A percentile compares a stretch with the other conserved stretches of the same genome.
These are phyloP conservation scores for Saturnispora gosingensis DNA, from an alignment of 805 yeast genomes.

Conservation along the genomic window DNA sequence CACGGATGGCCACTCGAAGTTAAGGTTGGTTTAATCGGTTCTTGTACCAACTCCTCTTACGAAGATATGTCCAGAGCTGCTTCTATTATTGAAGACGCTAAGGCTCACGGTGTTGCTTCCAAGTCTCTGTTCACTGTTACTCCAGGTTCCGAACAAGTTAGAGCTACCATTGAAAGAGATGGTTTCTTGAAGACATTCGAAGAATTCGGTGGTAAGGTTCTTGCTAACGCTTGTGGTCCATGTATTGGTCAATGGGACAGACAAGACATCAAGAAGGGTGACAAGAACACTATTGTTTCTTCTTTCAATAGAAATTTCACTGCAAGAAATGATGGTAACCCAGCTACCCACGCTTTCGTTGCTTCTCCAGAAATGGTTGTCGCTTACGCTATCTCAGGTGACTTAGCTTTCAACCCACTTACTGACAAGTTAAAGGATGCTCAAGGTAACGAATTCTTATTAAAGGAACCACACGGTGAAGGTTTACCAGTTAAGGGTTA, in stretches of 20 bases:
- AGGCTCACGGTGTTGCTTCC: slow-evolving; percentile 76
- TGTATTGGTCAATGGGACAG: slow-evolving; percentile 99
- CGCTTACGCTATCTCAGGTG: slow-evolving; percentile 93
- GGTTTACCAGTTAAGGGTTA: slow-evolving; percentile 77
- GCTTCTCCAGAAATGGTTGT: slow-evolving; percentile 99
- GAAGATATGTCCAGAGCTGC: slow-evolving; percentile 98
- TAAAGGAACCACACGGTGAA: slow-evolving; percentile 70
- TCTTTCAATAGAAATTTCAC: slow-evolving; percentile 97
- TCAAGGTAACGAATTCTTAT: slow-evolving; percentile 66
- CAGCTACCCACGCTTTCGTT: slow-evolving; percentile 93
- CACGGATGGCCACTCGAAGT: slow-evolving; percentile 83
- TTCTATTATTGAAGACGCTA: slow-evolving; percentile 82
- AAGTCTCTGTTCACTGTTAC: slow-evolving; percentile 89
- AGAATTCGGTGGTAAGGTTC: slow-evolving; percentile 81
- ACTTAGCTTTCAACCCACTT: slow-evolving; percentile 83
- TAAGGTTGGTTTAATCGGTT: slow-evolving; percentile 92
- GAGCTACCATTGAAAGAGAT: slow-evolving; percentile 95
- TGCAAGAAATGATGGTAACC: slow-evolving; percentile 97
- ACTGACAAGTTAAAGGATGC: slow-evolving; percentile 70
- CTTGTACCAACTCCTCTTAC: slow-evolving; percentile 97
- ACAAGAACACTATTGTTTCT: slow-evolving; percentile 83
- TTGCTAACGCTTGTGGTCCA: slow-evolving; percentile 99
- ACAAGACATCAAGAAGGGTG: slow-evolving; percentile 54
- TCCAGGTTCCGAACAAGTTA: slow-evolving; percentile 96
- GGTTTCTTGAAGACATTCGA: slow-evolving; percentile 77